Conservation (phyloP, 345 rosid genomes). For the Viola odorata region DNA sequence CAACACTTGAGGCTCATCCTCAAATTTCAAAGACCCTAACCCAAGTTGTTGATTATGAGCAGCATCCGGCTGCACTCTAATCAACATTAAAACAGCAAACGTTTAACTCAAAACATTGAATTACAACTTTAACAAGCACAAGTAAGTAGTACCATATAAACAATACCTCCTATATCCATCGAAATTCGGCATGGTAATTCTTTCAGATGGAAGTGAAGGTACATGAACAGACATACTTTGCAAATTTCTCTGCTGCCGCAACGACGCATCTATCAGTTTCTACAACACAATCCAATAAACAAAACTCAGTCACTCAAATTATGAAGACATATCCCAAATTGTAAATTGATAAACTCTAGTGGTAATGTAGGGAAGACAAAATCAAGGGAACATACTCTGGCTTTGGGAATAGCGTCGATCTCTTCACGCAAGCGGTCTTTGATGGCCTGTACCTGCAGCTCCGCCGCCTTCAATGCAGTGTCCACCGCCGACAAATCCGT, state of each 20-base stretch:
- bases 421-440: conserved; percentile 75
- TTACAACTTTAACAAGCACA: neutral
- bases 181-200: conserved; percentile 34
- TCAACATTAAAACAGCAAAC: conserved; percentile 1
- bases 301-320: neutral
- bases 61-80: conserved; percentile 45
- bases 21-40: conserved; percentile 29
- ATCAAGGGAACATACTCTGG: conserved; percentile 38
- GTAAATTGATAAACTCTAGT: neutral
- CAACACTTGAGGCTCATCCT: conserved; percentile 43
- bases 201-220: conserved; percentile 43
- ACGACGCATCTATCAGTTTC: conserved; percentile 68
- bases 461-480: conserved; percentile 65
- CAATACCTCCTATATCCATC: conserved; percentile 45
- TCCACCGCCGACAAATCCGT: conserved; percentile 67
- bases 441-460: conserved; percentile 73
- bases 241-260: conserved; percentile 68
- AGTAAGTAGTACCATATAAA: neutral
- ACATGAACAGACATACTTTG: conserved; percentile 54
- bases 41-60: conserved; percentile 22
- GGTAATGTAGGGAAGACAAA: neutral
- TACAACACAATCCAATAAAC: conserved; percentile 22
- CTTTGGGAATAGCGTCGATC: conserved; percentile 73
- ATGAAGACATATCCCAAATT: neutral
- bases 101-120: conserved; percentile 7